Conservation (phyloP, 208 protist species). For the Herpetomonas muscarum region DNA sequence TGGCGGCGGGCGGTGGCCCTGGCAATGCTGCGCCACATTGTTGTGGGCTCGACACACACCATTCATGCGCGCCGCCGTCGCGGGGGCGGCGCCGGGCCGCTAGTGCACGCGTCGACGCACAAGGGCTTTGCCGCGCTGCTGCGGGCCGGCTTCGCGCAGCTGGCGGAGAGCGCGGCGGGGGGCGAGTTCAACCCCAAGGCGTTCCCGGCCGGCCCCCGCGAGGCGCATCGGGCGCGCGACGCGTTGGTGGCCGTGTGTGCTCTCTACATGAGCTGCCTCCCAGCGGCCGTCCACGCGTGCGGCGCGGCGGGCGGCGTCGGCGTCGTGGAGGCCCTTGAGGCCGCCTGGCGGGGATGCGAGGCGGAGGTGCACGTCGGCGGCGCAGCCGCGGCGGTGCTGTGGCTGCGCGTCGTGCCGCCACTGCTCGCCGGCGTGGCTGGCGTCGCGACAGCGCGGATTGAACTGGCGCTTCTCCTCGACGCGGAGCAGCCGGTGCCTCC, state of each 20-base stretch:
- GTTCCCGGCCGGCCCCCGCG: too few species aligned
- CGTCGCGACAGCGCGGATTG: not conserved
- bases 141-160: not conserved
- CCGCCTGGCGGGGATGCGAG: constrained; percentile 27
- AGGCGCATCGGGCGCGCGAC: not conserved
- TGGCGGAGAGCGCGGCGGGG: not conserved
- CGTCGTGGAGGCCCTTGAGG: constrained; percentile 21
- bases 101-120: not conserved
- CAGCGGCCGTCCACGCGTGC: not conserved
- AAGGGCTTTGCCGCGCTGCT: not conserved
- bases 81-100: too few species aligned
- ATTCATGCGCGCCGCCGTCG: not conserved
- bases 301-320: not conserved
- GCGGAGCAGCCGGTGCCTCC: not conserved
- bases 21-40: not conserved
- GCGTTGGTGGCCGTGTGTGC: not conserved
- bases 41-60: not conserved
- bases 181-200: too few species aligned
- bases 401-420: constrained; percentile 19
- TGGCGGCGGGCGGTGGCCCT: not conserved
- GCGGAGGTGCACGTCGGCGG: constrained; percentile 27
- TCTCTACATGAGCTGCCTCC: not conserved
- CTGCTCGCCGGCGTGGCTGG: not conserved
- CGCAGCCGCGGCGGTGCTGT: constrained; percentile 26
- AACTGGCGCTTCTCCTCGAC: not conserved